These are phyloP conservation scores for Gloeophyllum trabeum DNA, from an alignment of 768 basidiomycete species.

Conservation along the genomic window DNA sequence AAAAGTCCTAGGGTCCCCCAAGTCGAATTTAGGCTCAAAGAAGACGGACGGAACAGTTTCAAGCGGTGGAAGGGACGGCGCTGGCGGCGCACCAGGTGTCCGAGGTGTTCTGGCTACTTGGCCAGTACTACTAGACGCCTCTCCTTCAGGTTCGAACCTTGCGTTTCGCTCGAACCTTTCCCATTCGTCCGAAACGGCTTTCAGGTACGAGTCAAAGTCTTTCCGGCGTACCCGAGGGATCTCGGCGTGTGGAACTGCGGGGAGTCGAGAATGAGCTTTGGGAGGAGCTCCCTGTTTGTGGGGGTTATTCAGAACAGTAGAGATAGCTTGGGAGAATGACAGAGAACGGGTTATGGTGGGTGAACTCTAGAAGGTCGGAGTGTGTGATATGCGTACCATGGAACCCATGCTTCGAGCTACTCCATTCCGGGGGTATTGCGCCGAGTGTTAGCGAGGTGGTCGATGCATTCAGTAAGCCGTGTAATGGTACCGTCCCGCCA, in stretches of 20 bases:
- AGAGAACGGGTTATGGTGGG: too few relatives aligned
- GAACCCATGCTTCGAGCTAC: slow-evolving; percentile 76
- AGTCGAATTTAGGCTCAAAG: slow-evolving; percentile 68
- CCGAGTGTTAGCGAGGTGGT: slow-evolving; percentile 33
- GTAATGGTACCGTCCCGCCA: slow-evolving; percentile 26
- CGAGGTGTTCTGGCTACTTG: slow-evolving; percentile 13
- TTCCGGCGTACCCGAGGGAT: slow-evolving; percentile 72
- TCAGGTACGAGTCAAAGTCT: slow-evolving; percentile 80
- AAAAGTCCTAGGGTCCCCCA: slow-evolving; percentile 73
- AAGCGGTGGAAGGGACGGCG: slow-evolving; percentile 52
- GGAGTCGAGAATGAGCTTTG: slow-evolving; percentile 75
- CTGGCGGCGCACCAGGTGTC: slow-evolving; percentile 20
- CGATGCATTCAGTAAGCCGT: slow-evolving; percentile 35
- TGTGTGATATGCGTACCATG: slow-evolving; percentile 59
- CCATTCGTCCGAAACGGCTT: slow-evolving; percentile 66
- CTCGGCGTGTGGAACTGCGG: slow-evolving; percentile 58
- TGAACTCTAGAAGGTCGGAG: too few relatives aligned
- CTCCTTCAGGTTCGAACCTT: slow-evolving; percentile 20
- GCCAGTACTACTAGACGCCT: too few relatives aligned
- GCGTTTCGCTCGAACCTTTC: slow-evolving; percentile 48
- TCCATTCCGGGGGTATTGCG: slow-evolving; percentile 58
- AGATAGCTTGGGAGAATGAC: slow-evolving; percentile 71
- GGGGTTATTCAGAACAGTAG: slow-evolving; percentile 87
- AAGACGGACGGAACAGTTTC: slow-evolving; percentile 72
- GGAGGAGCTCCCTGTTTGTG: slow-evolving; percentile 77